phyloP scores from a whole-genome alignment of 148 eudicot species.

The Nepenthes gracilis region DNA sequence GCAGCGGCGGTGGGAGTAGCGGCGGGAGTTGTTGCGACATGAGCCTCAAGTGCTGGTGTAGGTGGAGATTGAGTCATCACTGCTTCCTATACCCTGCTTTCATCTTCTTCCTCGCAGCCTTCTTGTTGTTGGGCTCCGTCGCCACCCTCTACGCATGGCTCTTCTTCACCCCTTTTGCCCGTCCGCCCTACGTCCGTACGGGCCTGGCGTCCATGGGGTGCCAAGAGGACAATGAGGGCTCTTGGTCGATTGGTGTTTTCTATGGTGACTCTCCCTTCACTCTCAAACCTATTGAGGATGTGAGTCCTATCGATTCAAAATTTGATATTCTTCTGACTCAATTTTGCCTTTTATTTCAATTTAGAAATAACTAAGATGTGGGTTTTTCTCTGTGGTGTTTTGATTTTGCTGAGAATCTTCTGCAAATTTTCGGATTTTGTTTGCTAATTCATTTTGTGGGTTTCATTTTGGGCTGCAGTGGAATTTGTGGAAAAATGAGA shows the following conservation, averaged over 20 bases:
- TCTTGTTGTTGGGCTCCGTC: conserved; percentile 38
- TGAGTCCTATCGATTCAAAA: conserved; percentile 16
- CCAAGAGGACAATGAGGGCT: conserved; percentile 68
- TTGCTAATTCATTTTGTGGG: conserved; percentile 1
- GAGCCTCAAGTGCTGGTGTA: conserved; percentile 8
- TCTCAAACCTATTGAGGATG: conserved; percentile 67
- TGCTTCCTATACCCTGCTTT: conserved; percentile 27
- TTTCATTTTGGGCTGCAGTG: conserved; percentile 28
- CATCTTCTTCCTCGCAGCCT: conserved; percentile 31
- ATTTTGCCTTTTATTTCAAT: not conserved
- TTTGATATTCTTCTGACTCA: not conserved
- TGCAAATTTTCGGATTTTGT: too few relatives aligned
- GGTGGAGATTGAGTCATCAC: conserved; percentile 17
- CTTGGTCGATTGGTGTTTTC: conserved; percentile 87
- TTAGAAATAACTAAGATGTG: not conserved
- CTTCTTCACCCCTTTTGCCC: conserved; percentile 36
- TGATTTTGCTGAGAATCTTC: not conserved
- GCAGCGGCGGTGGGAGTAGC: conserved; percentile 3
- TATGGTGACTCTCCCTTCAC: conserved; percentile 76
- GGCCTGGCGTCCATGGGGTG: conserved; percentile 34
- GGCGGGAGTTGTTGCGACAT: conserved; percentile 7
- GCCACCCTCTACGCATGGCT: conserved; percentile 52
- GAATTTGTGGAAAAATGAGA: conserved; percentile 41
- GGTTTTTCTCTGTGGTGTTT: not conserved
- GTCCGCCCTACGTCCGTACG: conserved; percentile 16